Conservation (phyloP, 805 yeast species). For the Isabelozyma gotoi region DNA sequence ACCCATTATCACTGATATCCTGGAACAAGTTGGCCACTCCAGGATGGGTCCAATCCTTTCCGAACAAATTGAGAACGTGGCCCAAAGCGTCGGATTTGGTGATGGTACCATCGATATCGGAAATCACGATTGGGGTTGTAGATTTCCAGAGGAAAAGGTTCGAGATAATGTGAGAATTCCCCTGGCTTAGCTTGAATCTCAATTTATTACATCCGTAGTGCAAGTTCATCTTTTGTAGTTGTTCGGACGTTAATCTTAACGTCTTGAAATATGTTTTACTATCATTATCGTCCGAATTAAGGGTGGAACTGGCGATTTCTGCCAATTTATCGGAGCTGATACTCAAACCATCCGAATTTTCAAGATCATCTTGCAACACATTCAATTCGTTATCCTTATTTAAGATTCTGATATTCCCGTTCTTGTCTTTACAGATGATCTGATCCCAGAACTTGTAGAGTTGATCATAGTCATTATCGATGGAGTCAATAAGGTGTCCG, state of each 20-base stretch:
- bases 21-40: constrained; percentile 91
- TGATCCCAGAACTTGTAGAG: constrained; percentile 35
- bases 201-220: constrained; percentile 78
- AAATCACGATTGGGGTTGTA: constrained; percentile 85
- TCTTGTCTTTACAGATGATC: constrained; percentile 51
- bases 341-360: constrained; percentile 7
- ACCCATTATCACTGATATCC: constrained; percentile 87
- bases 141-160: constrained; percentile 82
- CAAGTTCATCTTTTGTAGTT: constrained; percentile 69
- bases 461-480: constrained; percentile 9
- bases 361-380: constrained; percentile 40
- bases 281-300: constrained; percentile 12
- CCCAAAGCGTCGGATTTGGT: constrained; percentile 98
- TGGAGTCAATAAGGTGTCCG: constrained; percentile 4
- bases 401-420: constrained; percentile 65
- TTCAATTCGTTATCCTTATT: constrained; percentile 44
- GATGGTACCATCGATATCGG: constrained; percentile 97
- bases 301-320: constrained; percentile 2
- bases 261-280: constrained; percentile 69
- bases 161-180: constrained; percentile 73
- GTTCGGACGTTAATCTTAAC: constrained; percentile 86
- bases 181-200: constrained; percentile 77
- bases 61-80: constrained; percentile 88
- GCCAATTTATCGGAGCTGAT: constrained; percentile 44
- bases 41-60: constrained; percentile 96